Base-by-base conservation (phyloP, 1,139 yeast species). In the Yamadazyma sp. region DNA sequence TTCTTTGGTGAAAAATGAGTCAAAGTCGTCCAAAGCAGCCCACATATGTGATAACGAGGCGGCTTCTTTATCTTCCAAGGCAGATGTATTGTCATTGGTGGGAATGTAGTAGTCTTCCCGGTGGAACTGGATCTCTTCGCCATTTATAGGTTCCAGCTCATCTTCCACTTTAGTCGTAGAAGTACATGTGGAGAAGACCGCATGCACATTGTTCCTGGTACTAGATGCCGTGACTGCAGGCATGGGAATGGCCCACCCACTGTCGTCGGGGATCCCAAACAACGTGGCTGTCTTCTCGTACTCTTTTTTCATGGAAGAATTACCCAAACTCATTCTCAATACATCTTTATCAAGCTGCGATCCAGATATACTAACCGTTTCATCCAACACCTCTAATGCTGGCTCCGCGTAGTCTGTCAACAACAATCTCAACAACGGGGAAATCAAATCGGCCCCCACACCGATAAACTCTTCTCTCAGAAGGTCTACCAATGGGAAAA, bases 231-330 rank as follows among this genome's bases (percentile, higher is more conserved):
- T 83, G 25, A 86, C 80, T 0, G 90, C 86, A 0, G 97, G 96
- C 92, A 86, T 85, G 2, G 97, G 95, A 34, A 94, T 82, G 0
- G 97, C 83, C 99, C 99, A 94, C 1, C 99, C 99, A 55, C 83
- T 82, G n/a, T 87, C 96, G 43, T 89, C 96, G 0, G 98, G 98
- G 16, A 90, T 82, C 12, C 98, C 98, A 67, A 89, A 94, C 39
- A 92, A 67, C 0, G 97, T 88, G 0, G 95, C 92, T 1, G 95
- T 83, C 49, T 79, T 81, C 49, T 86, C 96, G 53, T 84, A 86
- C 50, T 87, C 95, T 46, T 85, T 86, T 51, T 84, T 78, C 52
- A 85, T 70, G 2, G 87, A 78, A 13, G 83, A 70, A 50, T 86
- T 88, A 10, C 97, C 97, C 53, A 92, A 74, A 52, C 95, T 85